Evolutionary conservation across 2,329 filamentous ascomycete species (phyloP).

Genomic region (Aspergillus sp.): DNA sequence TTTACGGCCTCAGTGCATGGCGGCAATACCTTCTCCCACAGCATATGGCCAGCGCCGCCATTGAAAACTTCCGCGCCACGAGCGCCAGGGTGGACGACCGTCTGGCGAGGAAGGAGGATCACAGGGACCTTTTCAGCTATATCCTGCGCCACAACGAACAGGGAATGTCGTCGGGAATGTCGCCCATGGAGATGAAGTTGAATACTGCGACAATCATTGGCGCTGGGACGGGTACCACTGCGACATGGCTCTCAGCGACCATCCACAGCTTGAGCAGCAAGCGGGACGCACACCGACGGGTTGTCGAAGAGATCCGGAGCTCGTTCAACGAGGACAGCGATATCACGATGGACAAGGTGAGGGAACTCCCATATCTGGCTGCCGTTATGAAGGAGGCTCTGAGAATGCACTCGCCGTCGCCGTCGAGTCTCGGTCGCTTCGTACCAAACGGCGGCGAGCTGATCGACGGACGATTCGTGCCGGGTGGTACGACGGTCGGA

Average conservation of each 20-base stretch:
- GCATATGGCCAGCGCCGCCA: neutral
- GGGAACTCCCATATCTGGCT: neutral
- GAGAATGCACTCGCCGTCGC: neutral
- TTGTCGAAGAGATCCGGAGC: neutral
- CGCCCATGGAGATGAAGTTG: neutral
- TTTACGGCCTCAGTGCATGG: neutral
- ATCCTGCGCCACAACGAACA: neutral
- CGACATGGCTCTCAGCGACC: slow-evolving; percentile 4
- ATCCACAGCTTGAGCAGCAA: neutral
- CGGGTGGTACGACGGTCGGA: neutral
- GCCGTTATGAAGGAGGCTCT: neutral
- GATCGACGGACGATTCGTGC: neutral
- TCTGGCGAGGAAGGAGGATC: neutral
- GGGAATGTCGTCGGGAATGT: neutral
- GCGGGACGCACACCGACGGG: neutral
- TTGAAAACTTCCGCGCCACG: neutral
- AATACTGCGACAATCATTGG: slow-evolving; percentile 6
- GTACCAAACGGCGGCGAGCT: neutral
- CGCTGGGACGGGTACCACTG: slow-evolving; percentile 17
- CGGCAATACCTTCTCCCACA: neutral
- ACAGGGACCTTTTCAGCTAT: neutral
- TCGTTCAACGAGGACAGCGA: neutral
- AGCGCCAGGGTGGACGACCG: neutral
- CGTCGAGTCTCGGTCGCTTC: neutral
- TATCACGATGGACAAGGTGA: neutral